Percentiles rank a stretch among this genome's conserved stretches.
Evolutionary conservation across 2,329 filamentous ascomycete genomes (phyloP).

Genomic region (Penicillium hordei): DNA sequence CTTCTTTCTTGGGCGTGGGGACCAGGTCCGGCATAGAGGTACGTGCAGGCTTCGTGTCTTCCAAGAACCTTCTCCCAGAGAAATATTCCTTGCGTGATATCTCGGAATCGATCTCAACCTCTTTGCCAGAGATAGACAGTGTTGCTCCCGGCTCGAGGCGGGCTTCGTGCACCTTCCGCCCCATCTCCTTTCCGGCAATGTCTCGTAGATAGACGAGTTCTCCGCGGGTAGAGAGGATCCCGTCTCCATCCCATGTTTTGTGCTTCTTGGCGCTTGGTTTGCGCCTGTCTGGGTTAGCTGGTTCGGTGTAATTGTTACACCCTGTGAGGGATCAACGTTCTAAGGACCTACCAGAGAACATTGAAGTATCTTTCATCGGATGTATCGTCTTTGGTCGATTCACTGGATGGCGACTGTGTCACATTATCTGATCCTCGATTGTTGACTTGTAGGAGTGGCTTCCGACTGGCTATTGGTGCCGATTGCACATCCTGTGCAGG

Average conservation of each 20-base stretch:
- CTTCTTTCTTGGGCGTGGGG: conserved; percentile 19
- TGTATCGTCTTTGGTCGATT: conserved; percentile 6
- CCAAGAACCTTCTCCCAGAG: conserved; percentile 31
- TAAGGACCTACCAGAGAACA: conserved; percentile 46
- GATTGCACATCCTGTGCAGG: conserved; percentile 9
- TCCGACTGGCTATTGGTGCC: conserved; percentile 22
- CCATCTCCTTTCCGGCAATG: conserved; percentile 63
- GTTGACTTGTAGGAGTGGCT: conserved; percentile 35
- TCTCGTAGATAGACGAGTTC: conserved; percentile 63
- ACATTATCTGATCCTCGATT: conserved; percentile 21
- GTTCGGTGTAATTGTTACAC: background rate
- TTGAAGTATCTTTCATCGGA: conserved; percentile 45
- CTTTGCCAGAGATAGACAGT: conserved; percentile 64
- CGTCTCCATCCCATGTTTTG: conserved; percentile 76
- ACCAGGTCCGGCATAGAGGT: conserved; percentile 12
- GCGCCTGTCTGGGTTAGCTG: conserved; percentile 49
- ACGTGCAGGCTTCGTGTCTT: conserved; percentile 23
- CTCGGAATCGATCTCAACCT: conserved; percentile 65
- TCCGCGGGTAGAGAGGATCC: conserved; percentile 58
- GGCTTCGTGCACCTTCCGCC: conserved; percentile 56
- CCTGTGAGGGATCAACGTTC: background rate
- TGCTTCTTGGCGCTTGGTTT: conserved; percentile 71
- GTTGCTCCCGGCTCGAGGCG: conserved; percentile 60
- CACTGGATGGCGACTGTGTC: conserved; percentile 3
- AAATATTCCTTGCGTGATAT: conserved; percentile 62